phyloP scores from a whole-genome alignment of 2,329 filamentous ascomycete genomes.

The Fusarium irregulare region DNA sequence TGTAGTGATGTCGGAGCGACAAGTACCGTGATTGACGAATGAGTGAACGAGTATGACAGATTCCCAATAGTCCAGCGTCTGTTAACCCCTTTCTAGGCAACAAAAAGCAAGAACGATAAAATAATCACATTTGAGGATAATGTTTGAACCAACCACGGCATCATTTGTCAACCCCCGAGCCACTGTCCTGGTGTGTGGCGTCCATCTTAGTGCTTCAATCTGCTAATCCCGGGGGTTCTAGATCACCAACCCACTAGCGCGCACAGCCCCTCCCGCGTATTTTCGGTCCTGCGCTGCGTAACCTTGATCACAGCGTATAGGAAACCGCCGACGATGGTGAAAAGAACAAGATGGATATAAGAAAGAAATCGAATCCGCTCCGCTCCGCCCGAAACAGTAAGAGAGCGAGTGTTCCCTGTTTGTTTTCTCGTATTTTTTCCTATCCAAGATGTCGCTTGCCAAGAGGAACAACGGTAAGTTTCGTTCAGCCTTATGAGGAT shows the following conservation, averaged over 20 bases:
- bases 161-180: not conserved
- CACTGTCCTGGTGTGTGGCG: not conserved
- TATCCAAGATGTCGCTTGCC: constrained; percentile 43
- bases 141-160: not conserved
- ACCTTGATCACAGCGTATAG: not conserved
- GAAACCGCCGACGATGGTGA: not conserved
- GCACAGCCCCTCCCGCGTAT: not conserved
- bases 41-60: too few species aligned
- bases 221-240: not conserved
- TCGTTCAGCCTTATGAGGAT: not conserved
- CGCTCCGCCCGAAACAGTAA: not conserved
- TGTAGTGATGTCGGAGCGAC: not conserved
- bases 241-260: not conserved
- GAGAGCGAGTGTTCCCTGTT: not conserved
- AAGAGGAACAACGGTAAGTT: constrained; percentile 44
- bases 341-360: not conserved
- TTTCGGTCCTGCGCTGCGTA: not conserved
- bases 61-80: too few species aligned
- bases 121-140: not conserved
- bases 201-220: not conserved
- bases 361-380: not conserved
- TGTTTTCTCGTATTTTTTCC: not conserved
- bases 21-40: not conserved
- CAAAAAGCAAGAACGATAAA: not conserved
- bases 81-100: not conserved